Evolutionary conservation across 805 yeast species (phyloP).

Genomic region (Metschnikowia continentalis): DNA sequence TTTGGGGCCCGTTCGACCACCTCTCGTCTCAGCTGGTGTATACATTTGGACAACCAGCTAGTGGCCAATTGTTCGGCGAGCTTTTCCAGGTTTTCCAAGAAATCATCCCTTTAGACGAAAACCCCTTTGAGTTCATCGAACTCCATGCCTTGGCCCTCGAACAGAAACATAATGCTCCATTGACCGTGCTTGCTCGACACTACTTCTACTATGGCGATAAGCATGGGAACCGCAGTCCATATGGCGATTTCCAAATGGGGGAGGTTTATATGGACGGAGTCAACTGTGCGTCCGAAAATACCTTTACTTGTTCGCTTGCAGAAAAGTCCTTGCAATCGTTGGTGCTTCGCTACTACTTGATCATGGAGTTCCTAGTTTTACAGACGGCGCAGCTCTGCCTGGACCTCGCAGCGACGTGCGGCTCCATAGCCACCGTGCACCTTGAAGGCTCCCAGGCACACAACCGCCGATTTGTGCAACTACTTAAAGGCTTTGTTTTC

Average conservation of each 20-base stretch:
- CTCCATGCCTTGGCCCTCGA: conserved; percentile 21
- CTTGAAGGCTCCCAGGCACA: conserved; percentile 54
- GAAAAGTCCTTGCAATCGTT: conserved; percentile 29
- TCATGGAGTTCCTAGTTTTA: conserved; percentile 49
- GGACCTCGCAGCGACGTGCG: conserved; percentile 20
- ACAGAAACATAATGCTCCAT: conserved; percentile 15
- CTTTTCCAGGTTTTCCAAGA: conserved; percentile 33
- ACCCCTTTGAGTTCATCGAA: conserved; percentile 20
- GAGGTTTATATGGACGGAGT: conserved; percentile 48
- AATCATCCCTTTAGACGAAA: conserved; percentile 1
- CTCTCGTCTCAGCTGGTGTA: conserved; percentile 34
- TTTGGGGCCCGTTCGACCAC: conserved; percentile 59
- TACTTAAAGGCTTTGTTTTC: conserved; percentile 9
- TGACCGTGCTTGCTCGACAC: conserved; percentile 27
- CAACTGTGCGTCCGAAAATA: conserved; percentile 15
- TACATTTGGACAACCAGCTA: conserved; percentile 57
- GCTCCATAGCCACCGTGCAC: conserved; percentile 28
- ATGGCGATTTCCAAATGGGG: conserved; percentile 44
- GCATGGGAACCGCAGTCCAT: conserved; percentile 57
- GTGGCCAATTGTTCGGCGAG: conserved; percentile 51
- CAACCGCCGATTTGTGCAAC: conserved; percentile 23
- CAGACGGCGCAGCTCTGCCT: conserved; percentile 41
- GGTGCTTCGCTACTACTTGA: conserved; percentile 41
- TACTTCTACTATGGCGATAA: conserved; percentile 52
- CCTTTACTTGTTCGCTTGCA: conserved; percentile 11